These are phyloP conservation scores for Syzygium syzygioides DNA, from an alignment of 441 rosid species.

Conservation along the genomic window DNA sequence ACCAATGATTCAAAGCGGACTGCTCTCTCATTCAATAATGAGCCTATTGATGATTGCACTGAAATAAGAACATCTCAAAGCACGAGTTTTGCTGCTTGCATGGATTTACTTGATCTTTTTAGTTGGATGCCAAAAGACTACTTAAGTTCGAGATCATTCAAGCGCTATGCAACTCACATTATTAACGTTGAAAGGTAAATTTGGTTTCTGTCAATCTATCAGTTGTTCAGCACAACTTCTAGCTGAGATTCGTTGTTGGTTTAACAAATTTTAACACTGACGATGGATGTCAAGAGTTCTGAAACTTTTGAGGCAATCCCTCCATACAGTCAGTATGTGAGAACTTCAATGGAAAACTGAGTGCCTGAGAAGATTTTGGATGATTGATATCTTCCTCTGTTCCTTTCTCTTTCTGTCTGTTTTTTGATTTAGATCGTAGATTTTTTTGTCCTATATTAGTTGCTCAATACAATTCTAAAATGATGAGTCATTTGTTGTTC, in stretches of 20 bases:
- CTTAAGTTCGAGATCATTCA: slow-evolving; percentile 52
- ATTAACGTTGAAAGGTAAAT: slow-evolving; percentile 80
- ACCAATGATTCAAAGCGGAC: slow-evolving; percentile 7
- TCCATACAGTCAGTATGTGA: neutral
- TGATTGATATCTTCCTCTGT: neutral
- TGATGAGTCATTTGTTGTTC: neutral
- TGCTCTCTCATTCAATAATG: slow-evolving; percentile 19
- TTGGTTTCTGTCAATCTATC: neutral
- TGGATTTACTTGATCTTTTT: slow-evolving; percentile 51
- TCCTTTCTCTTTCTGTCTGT: neutral
- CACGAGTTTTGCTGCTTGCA: slow-evolving; percentile 44
- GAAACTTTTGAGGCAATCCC: neutral
- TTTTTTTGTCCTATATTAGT: neutral
- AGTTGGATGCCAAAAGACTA: slow-evolving; percentile 77
- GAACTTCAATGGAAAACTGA: neutral
- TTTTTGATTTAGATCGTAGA: neutral
- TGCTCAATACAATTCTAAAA: neutral
- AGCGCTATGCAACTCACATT: slow-evolving; percentile 38
- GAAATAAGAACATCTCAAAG: slow-evolving; percentile 21
- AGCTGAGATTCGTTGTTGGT: neutral
- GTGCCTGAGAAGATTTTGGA: neutral
- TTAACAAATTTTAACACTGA: neutral
- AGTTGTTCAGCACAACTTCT: neutral
- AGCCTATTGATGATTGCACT: slow-evolving; percentile 21
- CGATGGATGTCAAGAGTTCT: neutral